A percentile compares a stretch with the other conserved stretches of the same genome.
phyloP scores from a whole-genome alignment of 441 rosid genomes.

The Gossypium schwendimanii region DNA sequence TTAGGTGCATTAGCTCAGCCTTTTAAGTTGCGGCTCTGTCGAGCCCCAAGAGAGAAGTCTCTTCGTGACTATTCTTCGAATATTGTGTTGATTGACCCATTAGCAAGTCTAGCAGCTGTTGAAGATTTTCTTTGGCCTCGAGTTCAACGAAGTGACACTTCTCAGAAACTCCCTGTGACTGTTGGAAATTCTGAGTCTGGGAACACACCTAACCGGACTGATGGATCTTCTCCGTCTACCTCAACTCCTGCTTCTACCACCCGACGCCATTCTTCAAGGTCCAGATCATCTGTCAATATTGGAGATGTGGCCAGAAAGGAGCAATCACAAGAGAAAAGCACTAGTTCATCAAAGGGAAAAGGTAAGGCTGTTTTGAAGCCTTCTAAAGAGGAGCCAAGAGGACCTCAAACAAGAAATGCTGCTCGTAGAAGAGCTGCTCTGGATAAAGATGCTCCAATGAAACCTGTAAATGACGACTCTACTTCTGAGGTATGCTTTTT shows the following conservation, averaged over 20 bases:
- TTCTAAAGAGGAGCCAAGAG: conserved; percentile 63
- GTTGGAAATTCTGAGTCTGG: conserved; percentile 67
- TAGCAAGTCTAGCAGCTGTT: conserved; percentile 92
- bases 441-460: conserved; percentile 73
- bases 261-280: conserved; percentile 74
- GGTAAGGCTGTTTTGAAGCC: conserved; percentile 95
- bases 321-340: conserved; percentile 49
- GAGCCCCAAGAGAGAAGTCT: conserved; percentile 85
- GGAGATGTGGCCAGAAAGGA: conserved; percentile 70
- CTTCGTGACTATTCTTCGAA: conserved; percentile 96
- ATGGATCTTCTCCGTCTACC: conserved; percentile 62
- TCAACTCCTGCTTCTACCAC: conserved; percentile 9
- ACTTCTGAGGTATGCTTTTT: conserved; percentile 75
- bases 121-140: conserved; percentile 99
- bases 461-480: conserved; percentile 68
- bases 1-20: conserved; percentile 94
- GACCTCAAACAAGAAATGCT: conserved; percentile 95
- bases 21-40: conserved; percentile 87
- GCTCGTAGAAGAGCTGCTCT: conserved; percentile 74
- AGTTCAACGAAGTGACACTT: conserved; percentile 84
- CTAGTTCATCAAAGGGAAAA: conserved; percentile 84
- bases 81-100: conserved; percentile 90
- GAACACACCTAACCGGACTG: conserved; percentile 56
- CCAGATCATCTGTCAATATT: conserved; percentile 76
- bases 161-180: conserved; percentile 60